Evolutionary conservation across 73 alveolate species (phyloP).

Genomic region (Uronychia binucleata): DNA sequence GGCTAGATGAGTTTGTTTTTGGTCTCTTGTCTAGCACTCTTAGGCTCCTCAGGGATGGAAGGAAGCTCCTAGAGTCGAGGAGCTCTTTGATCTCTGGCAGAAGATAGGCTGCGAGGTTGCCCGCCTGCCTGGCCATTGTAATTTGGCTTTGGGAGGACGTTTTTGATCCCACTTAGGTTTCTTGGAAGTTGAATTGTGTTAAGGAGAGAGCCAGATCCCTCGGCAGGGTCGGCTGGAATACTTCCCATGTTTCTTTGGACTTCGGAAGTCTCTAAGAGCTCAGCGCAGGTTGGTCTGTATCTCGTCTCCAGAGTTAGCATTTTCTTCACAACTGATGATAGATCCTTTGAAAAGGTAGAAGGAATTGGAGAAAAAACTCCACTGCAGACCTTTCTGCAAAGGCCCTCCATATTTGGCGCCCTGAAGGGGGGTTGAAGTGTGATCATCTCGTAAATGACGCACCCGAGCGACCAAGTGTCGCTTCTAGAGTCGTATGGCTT

Average conservation of each 20-base stretch:
- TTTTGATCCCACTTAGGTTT: conserved; percentile 12
- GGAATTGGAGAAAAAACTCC: conserved; percentile 86
- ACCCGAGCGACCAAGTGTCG: conserved; percentile 94
- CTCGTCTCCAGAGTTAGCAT: no score
- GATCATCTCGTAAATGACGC: conserved; percentile 91
- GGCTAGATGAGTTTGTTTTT: not conserved
- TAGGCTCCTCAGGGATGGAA: not conserved
- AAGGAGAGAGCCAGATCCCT: conserved; percentile 12
- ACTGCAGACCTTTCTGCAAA: conserved; percentile 78
- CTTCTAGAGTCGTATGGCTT: conserved; percentile 89
- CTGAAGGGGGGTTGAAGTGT: conserved; percentile 89
- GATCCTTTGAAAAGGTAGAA: conserved; percentile 73
- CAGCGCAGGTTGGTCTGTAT: no score
- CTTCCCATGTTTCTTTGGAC: not conserved
- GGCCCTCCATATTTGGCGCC: conserved; percentile 83
- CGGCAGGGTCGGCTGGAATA: not conserved
- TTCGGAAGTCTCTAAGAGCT: no score
- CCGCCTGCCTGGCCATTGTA: conserved; percentile 1
- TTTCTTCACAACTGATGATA: no score
- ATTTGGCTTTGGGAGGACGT: conserved; percentile 24
- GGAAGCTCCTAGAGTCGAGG: not conserved
- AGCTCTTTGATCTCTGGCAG: not conserved
- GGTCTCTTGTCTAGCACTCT: not conserved
- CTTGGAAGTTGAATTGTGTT: conserved; percentile 26
- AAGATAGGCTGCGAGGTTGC: not conserved